Evolutionary conservation across 2,329 filamentous ascomycete genomes (phyloP).

Genomic region (Penicillium oxalicum): DNA sequence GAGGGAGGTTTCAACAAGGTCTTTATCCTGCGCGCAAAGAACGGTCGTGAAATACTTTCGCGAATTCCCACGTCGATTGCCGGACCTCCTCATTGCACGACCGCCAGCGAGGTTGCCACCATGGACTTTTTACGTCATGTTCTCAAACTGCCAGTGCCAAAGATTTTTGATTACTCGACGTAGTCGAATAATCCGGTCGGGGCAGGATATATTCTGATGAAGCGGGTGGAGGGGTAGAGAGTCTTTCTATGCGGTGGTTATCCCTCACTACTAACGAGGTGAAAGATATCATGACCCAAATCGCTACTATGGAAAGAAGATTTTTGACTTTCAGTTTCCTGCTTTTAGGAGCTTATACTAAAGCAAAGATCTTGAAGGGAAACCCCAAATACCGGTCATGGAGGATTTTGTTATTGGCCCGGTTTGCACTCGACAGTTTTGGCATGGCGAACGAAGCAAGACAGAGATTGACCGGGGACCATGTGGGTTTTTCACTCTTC

Average conservation of each 20-base stretch:
- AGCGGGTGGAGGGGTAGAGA: slow-evolving; percentile 32
- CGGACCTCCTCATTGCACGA: slow-evolving; percentile 22
- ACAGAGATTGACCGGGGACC: slow-evolving; percentile 23
- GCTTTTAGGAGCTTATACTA: slow-evolving; percentile 11
- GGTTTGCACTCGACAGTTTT: slow-evolving; percentile 25
- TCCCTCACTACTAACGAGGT: slow-evolving; percentile 21
- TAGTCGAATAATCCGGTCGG: slow-evolving; percentile 33
- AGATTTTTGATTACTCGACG: slow-evolving; percentile 33
- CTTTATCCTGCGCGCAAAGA: slow-evolving; percentile 22
- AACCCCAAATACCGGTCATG: slow-evolving; percentile 13
- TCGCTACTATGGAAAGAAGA: slow-evolving; percentile 20
- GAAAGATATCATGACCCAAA: slow-evolving; percentile 23
- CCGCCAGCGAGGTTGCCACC: slow-evolving; percentile 26
- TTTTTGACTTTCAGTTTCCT: slow-evolving; percentile 25
- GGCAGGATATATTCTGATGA: slow-evolving; percentile 42
- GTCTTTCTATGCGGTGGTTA: slow-evolving; percentile 24
- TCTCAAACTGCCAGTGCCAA: slow-evolving; percentile 33
- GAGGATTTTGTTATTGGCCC: slow-evolving; percentile 25
- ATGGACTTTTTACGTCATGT: slow-evolving; percentile 22
- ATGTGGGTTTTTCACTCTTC: slow-evolving; percentile 12
- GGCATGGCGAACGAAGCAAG: slow-evolving; percentile 22
- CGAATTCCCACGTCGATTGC: slow-evolving; percentile 26
- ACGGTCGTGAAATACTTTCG: slow-evolving; percentile 21
- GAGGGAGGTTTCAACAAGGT: slow-evolving; percentile 28
- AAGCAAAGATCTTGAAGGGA: slow-evolving; percentile 15